phyloP scores from a whole-genome alignment of 2,329 filamentous ascomycete species.

The Lachnellula cervina region DNA sequence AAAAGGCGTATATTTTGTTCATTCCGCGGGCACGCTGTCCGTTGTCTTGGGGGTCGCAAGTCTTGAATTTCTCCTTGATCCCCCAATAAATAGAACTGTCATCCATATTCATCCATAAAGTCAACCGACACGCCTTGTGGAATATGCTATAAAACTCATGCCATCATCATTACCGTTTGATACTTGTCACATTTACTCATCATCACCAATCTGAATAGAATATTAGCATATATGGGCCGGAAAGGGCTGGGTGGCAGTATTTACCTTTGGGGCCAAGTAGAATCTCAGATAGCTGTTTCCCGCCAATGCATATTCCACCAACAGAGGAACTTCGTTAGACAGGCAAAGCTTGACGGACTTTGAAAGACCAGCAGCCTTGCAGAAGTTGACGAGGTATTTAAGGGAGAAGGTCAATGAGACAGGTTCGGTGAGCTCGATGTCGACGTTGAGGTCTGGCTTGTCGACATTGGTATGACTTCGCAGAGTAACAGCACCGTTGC shows the following conservation, averaged over 20 bases:
- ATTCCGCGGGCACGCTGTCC: slow-evolving; percentile 12
- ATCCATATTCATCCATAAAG: slow-evolving; percentile 30
- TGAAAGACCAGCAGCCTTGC: slow-evolving; percentile 89
- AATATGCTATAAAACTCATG: slow-evolving; percentile 27
- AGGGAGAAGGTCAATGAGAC: slow-evolving; percentile 95
- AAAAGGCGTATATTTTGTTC: slow-evolving; percentile 10
- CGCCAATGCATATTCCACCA: slow-evolving; percentile 83
- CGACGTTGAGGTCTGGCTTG: slow-evolving; percentile 78
- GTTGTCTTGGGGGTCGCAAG: not conserved
- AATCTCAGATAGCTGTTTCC: slow-evolving; percentile 89
- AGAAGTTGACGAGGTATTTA: slow-evolving; percentile 99
- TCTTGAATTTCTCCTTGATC: not conserved
- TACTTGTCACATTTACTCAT: slow-evolving; percentile 43
- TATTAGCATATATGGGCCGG: slow-evolving; percentile 13
- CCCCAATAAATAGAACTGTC: slow-evolving; percentile 4
- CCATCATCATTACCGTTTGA: slow-evolving; percentile 24
- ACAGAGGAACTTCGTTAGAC: slow-evolving; percentile 90
- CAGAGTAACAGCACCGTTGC: slow-evolving; percentile 88
- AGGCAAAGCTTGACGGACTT: slow-evolving; percentile 83
- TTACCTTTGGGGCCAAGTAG: slow-evolving; percentile 95
- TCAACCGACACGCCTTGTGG: slow-evolving; percentile 29
- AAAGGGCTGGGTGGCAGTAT: not conserved
- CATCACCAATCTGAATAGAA: slow-evolving; percentile 59
- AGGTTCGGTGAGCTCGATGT: slow-evolving; percentile 87
- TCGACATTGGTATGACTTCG: slow-evolving; percentile 85